phyloP scores from a whole-genome alignment of 208 protist species.

The Trypanosoma avium region DNA sequence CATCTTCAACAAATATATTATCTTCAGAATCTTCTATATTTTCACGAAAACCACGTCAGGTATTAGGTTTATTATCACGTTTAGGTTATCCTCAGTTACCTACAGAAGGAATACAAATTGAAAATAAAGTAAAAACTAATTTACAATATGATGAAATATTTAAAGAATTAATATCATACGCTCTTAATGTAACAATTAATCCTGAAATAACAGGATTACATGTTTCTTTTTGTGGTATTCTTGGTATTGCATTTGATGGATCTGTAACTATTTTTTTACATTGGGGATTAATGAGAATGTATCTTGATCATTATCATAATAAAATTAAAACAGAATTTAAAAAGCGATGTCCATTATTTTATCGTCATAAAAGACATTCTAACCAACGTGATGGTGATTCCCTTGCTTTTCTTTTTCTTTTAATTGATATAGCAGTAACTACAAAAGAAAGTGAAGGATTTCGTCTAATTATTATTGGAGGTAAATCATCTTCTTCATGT shows the following conservation, averaged over 20 bases:
- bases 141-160: slow-evolving; percentile 2
- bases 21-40: background rate
- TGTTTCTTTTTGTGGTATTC: slow-evolving; percentile 39
- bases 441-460: slow-evolving; percentile 31
- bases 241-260: slow-evolving; percentile 30
- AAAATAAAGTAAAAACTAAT: background rate
- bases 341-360: slow-evolving; percentile 30
- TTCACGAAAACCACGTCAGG: background rate
- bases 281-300: slow-evolving; percentile 39
- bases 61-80: background rate
- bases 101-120: background rate
- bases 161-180: slow-evolving; percentile 16
- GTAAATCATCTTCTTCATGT: slow-evolving; percentile 20
- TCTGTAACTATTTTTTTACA: slow-evolving; percentile 37
- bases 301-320: slow-evolving; percentile 29
- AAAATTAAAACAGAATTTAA: background rate
- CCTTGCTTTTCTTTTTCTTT: slow-evolving; percentile 36
- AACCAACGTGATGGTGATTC: slow-evolving; percentile 26
- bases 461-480: slow-evolving; percentile 38
- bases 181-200: slow-evolving; percentile 10
- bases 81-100: background rate
- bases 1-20: no score
- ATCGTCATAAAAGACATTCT: background rate
- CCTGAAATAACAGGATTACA: slow-evolving; percentile 11
- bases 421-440: slow-evolving; percentile 33